Evolutionary conservation across 2,329 filamentous ascomycete genomes (phyloP), one percentile per base, ranked within the genome.

Genomic region (Fusarium chaquense): DNA sequence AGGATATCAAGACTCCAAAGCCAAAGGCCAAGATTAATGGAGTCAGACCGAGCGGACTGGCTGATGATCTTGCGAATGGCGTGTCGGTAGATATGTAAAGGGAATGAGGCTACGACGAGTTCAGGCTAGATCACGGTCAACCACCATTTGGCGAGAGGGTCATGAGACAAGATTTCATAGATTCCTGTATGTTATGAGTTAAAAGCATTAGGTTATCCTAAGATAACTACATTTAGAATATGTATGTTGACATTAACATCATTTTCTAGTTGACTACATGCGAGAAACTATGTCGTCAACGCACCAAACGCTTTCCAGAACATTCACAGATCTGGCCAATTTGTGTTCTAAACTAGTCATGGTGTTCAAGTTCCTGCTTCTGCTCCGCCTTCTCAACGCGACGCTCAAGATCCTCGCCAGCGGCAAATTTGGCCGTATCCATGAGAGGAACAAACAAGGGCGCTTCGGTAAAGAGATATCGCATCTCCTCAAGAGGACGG

Each of bases 401-500:
- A 20, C 65, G 55, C 53, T 68, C 65, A 4, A 68, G 53, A 20
- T 68, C 65, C 41, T 65, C 50, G 1, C 64, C 67, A 6, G 53
- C 65, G 4, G 46, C 40, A 35, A 62, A 62, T 33, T 62, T 62
- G 22, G 59, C n/a, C 87, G 49, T 58, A 16, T 66, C 57, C 20
- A 66, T 58, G 16, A 43, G 40, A 1, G 61, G 59, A 50, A 67
- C 58, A 38, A 67, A 67, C 35, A 58, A 62, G 8, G 64, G 64
- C 16, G 64, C 64, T 1, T 67, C 33, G 8, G 64, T 67, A 4
- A 67, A 67, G 15, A 67, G 62, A 22, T 62, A 67, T 47, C 60
- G 87, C 89, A 91, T 91, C 78, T 90, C 89, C 73, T 92, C 90
- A 0, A 92, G 83, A 0, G 89, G 86, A 16, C 88, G 80, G 69